Percentiles rank a stretch among this genome's conserved stretches.
phyloP scores from a whole-genome alignment of 371 early-diverging fungal species.

The Sporodiniella umbellata region DNA sequence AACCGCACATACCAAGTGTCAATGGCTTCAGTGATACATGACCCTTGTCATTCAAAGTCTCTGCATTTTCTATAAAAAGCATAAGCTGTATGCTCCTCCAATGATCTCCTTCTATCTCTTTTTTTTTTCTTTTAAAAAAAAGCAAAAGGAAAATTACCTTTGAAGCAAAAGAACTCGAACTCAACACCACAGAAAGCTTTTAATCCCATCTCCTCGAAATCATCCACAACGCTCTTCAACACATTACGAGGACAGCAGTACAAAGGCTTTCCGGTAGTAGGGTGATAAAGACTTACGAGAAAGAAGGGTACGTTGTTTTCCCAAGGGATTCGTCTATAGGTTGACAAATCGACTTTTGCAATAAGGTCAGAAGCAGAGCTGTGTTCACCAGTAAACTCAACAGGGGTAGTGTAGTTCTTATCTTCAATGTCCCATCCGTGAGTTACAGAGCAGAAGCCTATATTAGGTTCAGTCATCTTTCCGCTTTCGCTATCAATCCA shows the following conservation, averaged over 20 bases:
- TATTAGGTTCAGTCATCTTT: neutral
- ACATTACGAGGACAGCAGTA: constrained; percentile 67
- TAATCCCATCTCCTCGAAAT: constrained; percentile 45
- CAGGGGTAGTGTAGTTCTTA: constrained; percentile 33
- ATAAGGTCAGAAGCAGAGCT: constrained; percentile 63
- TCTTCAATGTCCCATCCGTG: constrained; percentile 85
- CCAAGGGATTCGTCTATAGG: constrained; percentile 74
- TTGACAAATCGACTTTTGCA: constrained; percentile 66
- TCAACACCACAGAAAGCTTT: constrained; percentile 72
- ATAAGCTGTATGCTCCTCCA: neutral
- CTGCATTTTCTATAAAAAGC: constrained; percentile 63
- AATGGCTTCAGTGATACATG: constrained; percentile 53
- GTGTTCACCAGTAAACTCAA: constrained; percentile 27
- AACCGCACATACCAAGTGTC: constrained; percentile 84
- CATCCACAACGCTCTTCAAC: constrained; percentile 51
- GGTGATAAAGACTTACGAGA: constrained; percentile 65
- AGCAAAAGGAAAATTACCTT: constrained; percentile 45
- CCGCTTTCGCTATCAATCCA: neutral
- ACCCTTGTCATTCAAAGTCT: constrained; percentile 57
- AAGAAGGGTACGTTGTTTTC: constrained; percentile 76
- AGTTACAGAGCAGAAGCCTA: constrained; percentile 82
- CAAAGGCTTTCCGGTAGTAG: constrained; percentile 49
- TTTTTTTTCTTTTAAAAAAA: neutral
- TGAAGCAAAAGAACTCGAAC: constrained; percentile 83
- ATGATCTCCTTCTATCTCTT: neutral